Evolutionary conservation across 2,329 filamentous ascomycete species (phyloP).

Genomic region (Aspergillus sergii): DNA sequence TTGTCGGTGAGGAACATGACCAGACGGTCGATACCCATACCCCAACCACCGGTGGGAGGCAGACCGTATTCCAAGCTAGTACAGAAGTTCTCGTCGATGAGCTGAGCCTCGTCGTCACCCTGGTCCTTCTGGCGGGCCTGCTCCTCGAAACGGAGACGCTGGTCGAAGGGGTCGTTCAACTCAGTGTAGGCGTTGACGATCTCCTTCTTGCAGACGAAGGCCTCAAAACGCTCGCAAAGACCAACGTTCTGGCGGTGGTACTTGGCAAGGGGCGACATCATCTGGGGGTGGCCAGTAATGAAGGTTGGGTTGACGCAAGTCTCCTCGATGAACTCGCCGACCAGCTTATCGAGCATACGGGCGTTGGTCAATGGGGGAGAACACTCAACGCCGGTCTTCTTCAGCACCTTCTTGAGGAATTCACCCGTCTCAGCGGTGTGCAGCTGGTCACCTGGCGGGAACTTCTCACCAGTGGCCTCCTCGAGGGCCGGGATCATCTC

Average conservation of each 20-base stretch:
- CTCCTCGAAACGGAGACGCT: conserved; percentile 89
- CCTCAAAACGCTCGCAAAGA: conserved; percentile 95
- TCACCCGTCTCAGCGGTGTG: conserved; percentile 87
- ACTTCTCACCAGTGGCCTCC: conserved; percentile 87
- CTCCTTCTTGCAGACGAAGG: conserved; percentile 96
- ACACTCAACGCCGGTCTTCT: conserved; percentile 91
- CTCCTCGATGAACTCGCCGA: conserved; percentile 92
- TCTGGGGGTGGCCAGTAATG: conserved; percentile 79
- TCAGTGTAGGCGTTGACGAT: conserved; percentile 97
- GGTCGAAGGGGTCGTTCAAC: conserved; percentile 95
- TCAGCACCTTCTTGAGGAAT: conserved; percentile 80
- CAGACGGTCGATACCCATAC: conserved; percentile 91
- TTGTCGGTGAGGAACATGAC: conserved; percentile 96
- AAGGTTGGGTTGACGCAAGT: conserved; percentile 92
- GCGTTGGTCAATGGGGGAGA: conserved; percentile 88
- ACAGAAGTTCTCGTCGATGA: conserved; percentile 95
- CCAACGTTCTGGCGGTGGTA: conserved; percentile 80
- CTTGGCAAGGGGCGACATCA: conserved; percentile 97
- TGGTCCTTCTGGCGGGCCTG: conserved; percentile 94
- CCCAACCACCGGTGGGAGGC: conserved; percentile 93
- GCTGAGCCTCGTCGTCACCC: conserved; percentile 95
- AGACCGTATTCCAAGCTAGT: conserved; percentile 86
- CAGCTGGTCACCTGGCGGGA: conserved; percentile 84
- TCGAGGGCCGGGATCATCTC: conserved; percentile 96
- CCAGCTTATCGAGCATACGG: conserved; percentile 93